Conservation (phyloP, 257 asterid genomes). For the Solanum lycopersicoides region DNA sequence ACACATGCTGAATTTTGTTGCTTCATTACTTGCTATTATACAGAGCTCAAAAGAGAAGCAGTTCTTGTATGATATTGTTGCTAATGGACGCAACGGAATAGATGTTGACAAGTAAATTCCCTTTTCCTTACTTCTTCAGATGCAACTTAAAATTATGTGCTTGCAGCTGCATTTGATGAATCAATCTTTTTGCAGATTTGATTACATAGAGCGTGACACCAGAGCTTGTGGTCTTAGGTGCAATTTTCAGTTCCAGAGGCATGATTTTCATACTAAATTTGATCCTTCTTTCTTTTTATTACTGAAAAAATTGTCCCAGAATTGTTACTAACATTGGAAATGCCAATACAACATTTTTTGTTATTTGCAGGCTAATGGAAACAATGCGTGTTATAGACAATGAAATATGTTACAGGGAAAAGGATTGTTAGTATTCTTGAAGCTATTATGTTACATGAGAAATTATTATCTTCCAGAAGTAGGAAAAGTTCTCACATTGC, state of each 20-base stretch:
- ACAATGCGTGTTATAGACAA: constrained; percentile 82
- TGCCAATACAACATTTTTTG: not conserved
- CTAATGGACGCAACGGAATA: constrained; percentile 89
- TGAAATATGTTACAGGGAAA: constrained; percentile 88
- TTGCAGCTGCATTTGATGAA: not conserved
- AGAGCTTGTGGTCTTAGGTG: constrained; percentile 91
- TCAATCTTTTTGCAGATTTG: constrained; percentile 48
- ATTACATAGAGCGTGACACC: constrained; percentile 85
- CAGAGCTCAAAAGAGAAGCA: constrained; percentile 54
- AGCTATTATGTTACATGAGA: not conserved
- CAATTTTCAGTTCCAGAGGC: constrained; percentile 54
- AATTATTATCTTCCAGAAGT: not conserved
- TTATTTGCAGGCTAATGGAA: constrained; percentile 61
- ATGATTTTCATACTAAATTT: not conserved
- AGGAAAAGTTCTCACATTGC: not conserved
- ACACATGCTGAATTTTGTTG: not conserved
- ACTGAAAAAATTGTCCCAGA: not conserved
- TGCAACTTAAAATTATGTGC: not conserved
- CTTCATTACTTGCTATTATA: constrained; percentile 3
- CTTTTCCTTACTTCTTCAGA: constrained; percentile 4
- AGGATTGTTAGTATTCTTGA: constrained; percentile 63
- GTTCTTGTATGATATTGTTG: constrained; percentile 82
- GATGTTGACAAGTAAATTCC: constrained; percentile 83
- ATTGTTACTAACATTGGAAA: not conserved
- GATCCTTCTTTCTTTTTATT: not conserved